Evolutionary conservation across 257 asterid species (phyloP).

Genomic region (Plantago major): DNA sequence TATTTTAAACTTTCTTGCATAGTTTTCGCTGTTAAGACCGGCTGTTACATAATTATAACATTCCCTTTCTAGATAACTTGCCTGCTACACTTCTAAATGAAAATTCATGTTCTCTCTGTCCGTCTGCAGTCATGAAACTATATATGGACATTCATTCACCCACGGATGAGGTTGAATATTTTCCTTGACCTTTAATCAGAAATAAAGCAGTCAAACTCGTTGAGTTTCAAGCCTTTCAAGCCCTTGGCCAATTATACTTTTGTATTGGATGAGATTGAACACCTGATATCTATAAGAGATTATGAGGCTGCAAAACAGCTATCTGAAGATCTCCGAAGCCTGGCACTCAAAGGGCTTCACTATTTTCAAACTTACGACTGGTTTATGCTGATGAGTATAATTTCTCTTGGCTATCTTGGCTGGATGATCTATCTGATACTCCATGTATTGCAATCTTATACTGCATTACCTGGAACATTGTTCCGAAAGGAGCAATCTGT

Average conservation of each 20-base stretch:
- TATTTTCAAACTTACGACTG: conserved; percentile 96
- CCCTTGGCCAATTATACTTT: conserved; percentile 53
- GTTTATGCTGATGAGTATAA: conserved; percentile 87
- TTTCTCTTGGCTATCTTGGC: conserved; percentile 89
- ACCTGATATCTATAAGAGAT: conserved; percentile 48
- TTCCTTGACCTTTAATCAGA: conserved; percentile 63
- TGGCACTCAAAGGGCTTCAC: conserved; percentile 86
- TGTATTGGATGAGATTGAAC: conserved; percentile 59
- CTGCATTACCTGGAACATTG: conserved; percentile 49
- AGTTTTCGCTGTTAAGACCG: not conserved
- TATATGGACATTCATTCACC: too few species aligned
- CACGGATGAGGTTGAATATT: too few species aligned
- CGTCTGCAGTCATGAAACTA: too few species aligned
- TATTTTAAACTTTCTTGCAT: conserved; percentile 4
- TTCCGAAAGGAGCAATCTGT: conserved; percentile 42
- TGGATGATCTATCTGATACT: conserved; percentile 86
- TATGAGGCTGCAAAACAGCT: conserved; percentile 61
- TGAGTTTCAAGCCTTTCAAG: conserved; percentile 80
- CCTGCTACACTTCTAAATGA: not conserved
- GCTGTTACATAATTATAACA: conserved; percentile 3
- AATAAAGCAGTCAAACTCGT: conserved; percentile 57
- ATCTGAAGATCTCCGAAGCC: conserved; percentile 73
- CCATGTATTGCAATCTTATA: conserved; percentile 82
- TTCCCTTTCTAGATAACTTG: not conserved
- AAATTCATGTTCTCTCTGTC: not conserved